phyloP scores from a whole-genome alignment of 805 yeast species.

The Ogataea salicorniae region DNA sequence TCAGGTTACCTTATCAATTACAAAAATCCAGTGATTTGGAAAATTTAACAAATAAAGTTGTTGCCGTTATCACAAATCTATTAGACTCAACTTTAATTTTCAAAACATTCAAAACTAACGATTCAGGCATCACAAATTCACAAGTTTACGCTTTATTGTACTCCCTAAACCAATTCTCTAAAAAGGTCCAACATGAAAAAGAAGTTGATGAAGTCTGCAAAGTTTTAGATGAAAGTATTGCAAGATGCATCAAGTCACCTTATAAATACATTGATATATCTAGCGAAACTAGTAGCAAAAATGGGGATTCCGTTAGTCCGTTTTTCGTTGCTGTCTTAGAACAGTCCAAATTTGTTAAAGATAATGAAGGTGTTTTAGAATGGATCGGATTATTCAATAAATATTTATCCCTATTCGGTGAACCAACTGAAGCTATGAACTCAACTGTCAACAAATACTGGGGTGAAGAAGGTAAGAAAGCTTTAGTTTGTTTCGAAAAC shows the following conservation, averaged over 20 bases:
- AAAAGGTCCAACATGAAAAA: constrained; percentile 5
- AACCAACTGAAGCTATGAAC: constrained; percentile 34
- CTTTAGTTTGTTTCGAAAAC: background rate
- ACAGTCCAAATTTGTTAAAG: constrained; percentile 56
- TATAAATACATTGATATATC: constrained; percentile 75
- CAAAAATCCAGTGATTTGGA: constrained; percentile 9
- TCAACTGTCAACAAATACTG: constrained; percentile 11
- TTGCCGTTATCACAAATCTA: constrained; percentile 44
- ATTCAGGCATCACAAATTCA: constrained; percentile 34
- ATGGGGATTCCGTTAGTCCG: constrained; percentile 43
- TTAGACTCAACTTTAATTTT: constrained; percentile 51
- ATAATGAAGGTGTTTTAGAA: constrained; percentile 18
- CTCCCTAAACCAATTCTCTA: constrained; percentile 33
- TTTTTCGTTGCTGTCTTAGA: constrained; percentile 56
- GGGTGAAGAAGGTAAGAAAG: constrained; percentile 3
- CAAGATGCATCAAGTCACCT: constrained; percentile 69
- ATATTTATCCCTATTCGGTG: constrained; percentile 53
- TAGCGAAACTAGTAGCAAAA: constrained; percentile 7
- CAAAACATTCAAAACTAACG: constrained; percentile 30
- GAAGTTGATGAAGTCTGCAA: constrained; percentile 44
- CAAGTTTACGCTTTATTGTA: constrained; percentile 53
- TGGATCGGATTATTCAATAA: constrained; percentile 52
- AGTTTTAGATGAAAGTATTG: constrained; percentile 68
- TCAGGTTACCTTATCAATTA: constrained; percentile 41
- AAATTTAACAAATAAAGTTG: constrained; percentile 35